Evolutionary conservation across 208 protist genomes (phyloP).

Genomic region (Leishmania tarentolae): DNA sequence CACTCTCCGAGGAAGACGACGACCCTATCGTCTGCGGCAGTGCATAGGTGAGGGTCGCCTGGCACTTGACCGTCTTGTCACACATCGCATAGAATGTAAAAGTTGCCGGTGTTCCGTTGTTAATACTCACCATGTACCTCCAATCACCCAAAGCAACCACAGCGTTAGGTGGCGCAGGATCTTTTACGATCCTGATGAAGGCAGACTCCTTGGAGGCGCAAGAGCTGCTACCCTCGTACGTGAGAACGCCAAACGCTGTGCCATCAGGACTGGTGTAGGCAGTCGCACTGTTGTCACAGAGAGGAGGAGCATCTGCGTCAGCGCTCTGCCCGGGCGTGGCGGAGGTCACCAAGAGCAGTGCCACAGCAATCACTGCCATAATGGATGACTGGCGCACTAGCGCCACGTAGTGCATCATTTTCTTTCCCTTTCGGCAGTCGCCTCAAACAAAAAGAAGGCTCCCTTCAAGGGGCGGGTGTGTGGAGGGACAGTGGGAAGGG

Average conservation of each 20-base stretch:
- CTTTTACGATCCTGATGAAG: slow-evolving; percentile 18
- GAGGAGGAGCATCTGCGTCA: neutral
- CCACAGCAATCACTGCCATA: slow-evolving; percentile 12
- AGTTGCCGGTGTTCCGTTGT: slow-evolving; percentile 13
- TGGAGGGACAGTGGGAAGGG: neutral
- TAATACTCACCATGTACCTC: slow-evolving; percentile 39
- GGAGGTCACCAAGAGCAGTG: slow-evolving; percentile 19
- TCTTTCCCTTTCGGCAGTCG: neutral
- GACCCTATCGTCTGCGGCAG: neutral
- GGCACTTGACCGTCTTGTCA: slow-evolving; percentile 36
- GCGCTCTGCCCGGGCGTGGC: slow-evolving; percentile 13
- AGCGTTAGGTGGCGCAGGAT: slow-evolving; percentile 14
- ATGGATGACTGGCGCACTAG: neutral
- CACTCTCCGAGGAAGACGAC: neutral
- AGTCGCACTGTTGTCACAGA: slow-evolving; percentile 21
- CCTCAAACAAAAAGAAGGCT: neutral
- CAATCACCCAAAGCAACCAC: slow-evolving; percentile 40
- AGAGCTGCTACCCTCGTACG: slow-evolving; percentile 11
- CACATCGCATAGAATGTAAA: slow-evolving; percentile 55
- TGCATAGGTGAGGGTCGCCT: slow-evolving; percentile 15
- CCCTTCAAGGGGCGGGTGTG: neutral
- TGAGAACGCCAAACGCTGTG: neutral
- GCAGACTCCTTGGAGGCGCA: slow-evolving; percentile 11
- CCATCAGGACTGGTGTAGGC: neutral
- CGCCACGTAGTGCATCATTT: neutral